These are phyloP conservation scores for Tolypocladium tundrense DNA, from an alignment of 2,329 filamentous ascomycete genomes.

Conservation along the genomic window DNA sequence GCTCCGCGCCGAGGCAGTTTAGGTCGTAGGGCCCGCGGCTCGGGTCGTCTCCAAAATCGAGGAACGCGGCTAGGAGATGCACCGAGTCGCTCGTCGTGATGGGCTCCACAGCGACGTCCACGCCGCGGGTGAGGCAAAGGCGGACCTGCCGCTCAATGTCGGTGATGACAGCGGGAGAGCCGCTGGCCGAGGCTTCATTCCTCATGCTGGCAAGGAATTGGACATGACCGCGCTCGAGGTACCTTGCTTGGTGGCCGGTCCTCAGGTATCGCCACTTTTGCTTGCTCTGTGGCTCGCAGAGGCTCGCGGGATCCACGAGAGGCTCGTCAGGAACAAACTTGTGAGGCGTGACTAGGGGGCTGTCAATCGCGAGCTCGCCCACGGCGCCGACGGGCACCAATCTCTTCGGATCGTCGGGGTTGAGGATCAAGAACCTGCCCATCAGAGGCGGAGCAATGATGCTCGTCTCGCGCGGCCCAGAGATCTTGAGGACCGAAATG, in stretches of 20 bases:
- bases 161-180: conserved; percentile 28
- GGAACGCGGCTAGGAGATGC: conserved; percentile 35
- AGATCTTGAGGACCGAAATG: conserved; percentile 36
- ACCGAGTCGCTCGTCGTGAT: conserved; percentile 33
- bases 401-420: conserved; percentile 36
- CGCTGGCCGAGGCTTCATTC: conserved; percentile 29
- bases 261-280: conserved; percentile 31
- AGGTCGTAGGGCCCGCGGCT: conserved; percentile 28
- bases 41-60: conserved; percentile 33
- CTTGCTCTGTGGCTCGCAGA: conserved; percentile 11
- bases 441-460: conserved; percentile 37
- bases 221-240: conserved; percentile 36
- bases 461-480: conserved; percentile 22
- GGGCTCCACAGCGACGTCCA: conserved; percentile 39
- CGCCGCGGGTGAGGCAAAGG: conserved; percentile 31
- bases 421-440: conserved; percentile 43
- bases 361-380: conserved; percentile 51
- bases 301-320: conserved; percentile 12
- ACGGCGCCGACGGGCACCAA: conserved; percentile 43
- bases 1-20: conserved; percentile 23
- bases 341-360: conserved; percentile 25
- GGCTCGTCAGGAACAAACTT: conserved; percentile 20
- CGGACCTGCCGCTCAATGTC: conserved; percentile 38
- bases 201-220: conserved; percentile 34
- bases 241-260: conserved; percentile 40